Conservation (phyloP, 2,329 filamentous ascomycete species). For the Torrubiellomyces zombiae region DNA sequence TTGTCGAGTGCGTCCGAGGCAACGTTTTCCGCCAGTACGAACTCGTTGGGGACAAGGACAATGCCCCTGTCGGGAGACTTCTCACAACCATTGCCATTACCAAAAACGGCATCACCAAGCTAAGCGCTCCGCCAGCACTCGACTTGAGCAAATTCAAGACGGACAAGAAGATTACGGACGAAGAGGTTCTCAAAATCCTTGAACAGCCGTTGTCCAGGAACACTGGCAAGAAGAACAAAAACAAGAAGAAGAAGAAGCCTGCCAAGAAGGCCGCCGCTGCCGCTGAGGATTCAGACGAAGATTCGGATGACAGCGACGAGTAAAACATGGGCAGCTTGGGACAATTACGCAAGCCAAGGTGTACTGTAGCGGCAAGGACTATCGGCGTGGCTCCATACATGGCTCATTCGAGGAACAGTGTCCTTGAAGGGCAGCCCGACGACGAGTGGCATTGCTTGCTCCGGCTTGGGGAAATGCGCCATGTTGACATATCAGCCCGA, state of each 20-base stretch:
- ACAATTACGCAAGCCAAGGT: too few relatives aligned
- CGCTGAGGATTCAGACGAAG: conserved; percentile 18
- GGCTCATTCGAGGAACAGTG: too few relatives aligned
- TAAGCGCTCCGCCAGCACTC: conserved; percentile 58
- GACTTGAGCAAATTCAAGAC: conserved; percentile 76
- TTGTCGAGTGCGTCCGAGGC: conserved; percentile 87
- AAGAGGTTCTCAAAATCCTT: conserved; percentile 88
- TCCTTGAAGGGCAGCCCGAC: too few relatives aligned
- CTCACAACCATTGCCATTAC: conserved; percentile 90
- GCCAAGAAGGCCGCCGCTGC: conserved; percentile 26
- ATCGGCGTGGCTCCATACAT: too few relatives aligned
- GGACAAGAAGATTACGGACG: conserved; percentile 95
- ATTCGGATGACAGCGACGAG: conserved; percentile 13
- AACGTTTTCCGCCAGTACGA: conserved; percentile 94
- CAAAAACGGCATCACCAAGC: conserved; percentile 86
- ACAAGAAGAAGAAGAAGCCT: conserved; percentile 57
- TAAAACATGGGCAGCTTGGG: conserved; percentile 2
- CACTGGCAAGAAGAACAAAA: conserved; percentile 86
- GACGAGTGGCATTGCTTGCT: too few relatives aligned
- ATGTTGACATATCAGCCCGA: too few relatives aligned
- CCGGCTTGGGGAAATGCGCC: too few relatives aligned
- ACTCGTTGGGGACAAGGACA: conserved; percentile 86
- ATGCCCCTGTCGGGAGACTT: conserved; percentile 65
- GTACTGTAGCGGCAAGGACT: too few relatives aligned
- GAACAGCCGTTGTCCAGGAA: conserved; percentile 75